Conservation (phyloP, 768 basidiomycete genomes). For the Rhodotorula kratochvilovae region DNA sequence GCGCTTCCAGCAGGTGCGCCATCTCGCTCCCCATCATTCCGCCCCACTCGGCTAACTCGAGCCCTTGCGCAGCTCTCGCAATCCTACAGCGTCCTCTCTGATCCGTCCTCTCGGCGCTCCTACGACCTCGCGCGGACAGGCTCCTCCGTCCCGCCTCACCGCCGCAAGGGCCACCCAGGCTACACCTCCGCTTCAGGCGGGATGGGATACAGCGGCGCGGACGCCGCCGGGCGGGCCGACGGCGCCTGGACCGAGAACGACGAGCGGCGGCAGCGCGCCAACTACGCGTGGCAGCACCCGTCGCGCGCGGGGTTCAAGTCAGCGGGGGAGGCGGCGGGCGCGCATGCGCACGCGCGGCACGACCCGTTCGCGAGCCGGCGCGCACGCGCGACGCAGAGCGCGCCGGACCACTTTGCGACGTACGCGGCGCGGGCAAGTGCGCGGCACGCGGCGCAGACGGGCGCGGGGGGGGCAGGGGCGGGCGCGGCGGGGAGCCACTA, state of each 20-base stretch:
- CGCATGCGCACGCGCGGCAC: conserved; percentile 1
- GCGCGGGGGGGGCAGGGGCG: background rate
- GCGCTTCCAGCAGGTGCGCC: conserved; percentile 18
- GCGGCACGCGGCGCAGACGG: background rate
- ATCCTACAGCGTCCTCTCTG: conserved; percentile 35
- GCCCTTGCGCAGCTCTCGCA: conserved; percentile 11
- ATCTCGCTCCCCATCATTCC: background rate
- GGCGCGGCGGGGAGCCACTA: conserved; percentile 6
- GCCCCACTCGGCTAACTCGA: background rate
- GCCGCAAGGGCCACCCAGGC: conserved; percentile 9
- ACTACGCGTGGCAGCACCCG: conserved; percentile 40
- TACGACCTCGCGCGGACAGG: conserved; percentile 31
- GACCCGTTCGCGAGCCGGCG: conserved; percentile 25
- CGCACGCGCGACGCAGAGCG: background rate
- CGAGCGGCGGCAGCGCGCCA: conserved; percentile 28
- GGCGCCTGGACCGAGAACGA: conserved; percentile 28
- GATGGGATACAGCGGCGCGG: conserved; percentile 17
- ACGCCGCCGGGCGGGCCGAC: background rate
- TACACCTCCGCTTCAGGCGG: conserved; percentile 21
- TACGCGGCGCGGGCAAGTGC: conserved; percentile 17
- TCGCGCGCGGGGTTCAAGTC: background rate
- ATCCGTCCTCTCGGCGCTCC: conserved; percentile 13
- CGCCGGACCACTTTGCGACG: conserved; percentile 22
- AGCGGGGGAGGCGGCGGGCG: background rate
- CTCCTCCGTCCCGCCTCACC: background rate